phyloP scores from a whole-genome alignment of 768 basidiomycete species.

The Daedaleopsis sinensis region DNA sequence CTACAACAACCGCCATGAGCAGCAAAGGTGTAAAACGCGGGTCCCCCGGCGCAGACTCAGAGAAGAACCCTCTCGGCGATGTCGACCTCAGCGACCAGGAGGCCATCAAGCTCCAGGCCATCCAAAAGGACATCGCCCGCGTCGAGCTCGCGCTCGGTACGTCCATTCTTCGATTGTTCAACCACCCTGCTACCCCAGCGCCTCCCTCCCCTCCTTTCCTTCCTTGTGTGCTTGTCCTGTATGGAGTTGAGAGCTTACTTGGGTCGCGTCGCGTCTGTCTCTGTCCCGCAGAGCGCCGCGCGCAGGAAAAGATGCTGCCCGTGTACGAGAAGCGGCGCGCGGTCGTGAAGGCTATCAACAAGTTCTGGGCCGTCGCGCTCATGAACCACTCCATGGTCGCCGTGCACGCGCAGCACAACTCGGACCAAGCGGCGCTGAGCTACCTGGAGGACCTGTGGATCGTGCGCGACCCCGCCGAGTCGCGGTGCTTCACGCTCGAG shows the following conservation, averaged over 20 bases:
- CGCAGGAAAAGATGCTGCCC: conserved; percentile 56
- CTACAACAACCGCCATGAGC: conserved; percentile 25
- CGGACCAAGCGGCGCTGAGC: conserved; percentile 81
- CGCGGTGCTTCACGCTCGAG: conserved; percentile 82
- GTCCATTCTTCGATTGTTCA: conserved; percentile 29
- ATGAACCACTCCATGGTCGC: conserved; percentile 70
- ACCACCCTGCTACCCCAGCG: neutral
- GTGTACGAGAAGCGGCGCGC: conserved; percentile 74
- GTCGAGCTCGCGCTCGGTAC: conserved; percentile 74
- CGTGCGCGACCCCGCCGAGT: conserved; percentile 69
- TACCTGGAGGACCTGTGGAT: conserved; percentile 89
- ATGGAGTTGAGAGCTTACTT: neutral
- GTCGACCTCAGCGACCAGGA: conserved; percentile 75
- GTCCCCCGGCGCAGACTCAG: conserved; percentile 77
- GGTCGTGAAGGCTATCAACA: conserved; percentile 64
- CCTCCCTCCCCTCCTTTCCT: neutral
- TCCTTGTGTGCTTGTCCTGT: neutral
- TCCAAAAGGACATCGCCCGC: conserved; percentile 72
- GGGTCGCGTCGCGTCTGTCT: conserved; percentile 7
- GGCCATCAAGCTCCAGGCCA: conserved; percentile 63
- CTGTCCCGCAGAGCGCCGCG: conserved; percentile 58
- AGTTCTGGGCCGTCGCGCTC: conserved; percentile 87
- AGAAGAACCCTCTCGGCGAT: conserved; percentile 64
- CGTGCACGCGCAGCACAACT: conserved; percentile 67
- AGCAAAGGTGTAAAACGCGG: conserved; percentile 59